Percentiles rank a stretch among this genome's conserved stretches.
phyloP scores from a whole-genome alignment of 495 filamentous ascomycete species.

The Massariosphaeria phaeospora region DNA sequence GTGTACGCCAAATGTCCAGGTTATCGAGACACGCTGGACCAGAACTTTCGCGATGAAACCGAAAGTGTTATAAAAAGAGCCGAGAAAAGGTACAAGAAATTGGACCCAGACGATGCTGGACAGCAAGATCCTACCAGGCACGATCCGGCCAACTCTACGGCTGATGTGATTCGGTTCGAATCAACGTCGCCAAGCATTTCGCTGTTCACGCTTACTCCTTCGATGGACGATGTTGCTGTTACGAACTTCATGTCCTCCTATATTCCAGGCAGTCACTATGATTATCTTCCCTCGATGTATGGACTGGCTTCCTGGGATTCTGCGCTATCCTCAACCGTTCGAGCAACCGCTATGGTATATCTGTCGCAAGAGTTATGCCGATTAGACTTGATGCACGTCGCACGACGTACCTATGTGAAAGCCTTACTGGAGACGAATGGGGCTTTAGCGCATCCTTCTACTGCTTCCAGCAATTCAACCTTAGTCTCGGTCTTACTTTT shows the following conservation, averaged over 20 bases:
- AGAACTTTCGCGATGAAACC: constrained; percentile 2
- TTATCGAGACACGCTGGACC: constrained; percentile 1
- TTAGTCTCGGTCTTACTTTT: background rate
- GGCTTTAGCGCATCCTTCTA: background rate
- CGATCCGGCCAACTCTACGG: background rate
- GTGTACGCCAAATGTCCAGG: constrained; percentile 1
- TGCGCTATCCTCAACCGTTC: background rate
- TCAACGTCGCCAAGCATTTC: background rate
- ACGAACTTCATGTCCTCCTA: constrained; percentile 10
- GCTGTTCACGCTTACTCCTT: background rate
- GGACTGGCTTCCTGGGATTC: background rate
- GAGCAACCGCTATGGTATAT: background rate
- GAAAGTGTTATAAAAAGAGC: constrained; percentile 1
- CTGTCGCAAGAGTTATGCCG: background rate
- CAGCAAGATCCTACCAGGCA: too few relatives aligned
- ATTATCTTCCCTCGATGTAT: constrained; percentile 1
- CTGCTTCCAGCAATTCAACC: constrained; percentile 1
- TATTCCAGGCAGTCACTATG: constrained; percentile 8
- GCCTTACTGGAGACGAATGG: background rate
- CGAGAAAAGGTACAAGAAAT: constrained; percentile 3
- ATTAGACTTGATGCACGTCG: background rate
- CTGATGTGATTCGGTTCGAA: background rate
- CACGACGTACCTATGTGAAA: background rate
- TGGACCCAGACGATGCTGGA: too few relatives aligned
- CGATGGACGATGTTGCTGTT: constrained; percentile 3